Percentiles rank a stretch among this genome's conserved stretches.
Conservation (phyloP, 371 early-diverging fungal species). For the Apophysomyces variabilis region DNA sequence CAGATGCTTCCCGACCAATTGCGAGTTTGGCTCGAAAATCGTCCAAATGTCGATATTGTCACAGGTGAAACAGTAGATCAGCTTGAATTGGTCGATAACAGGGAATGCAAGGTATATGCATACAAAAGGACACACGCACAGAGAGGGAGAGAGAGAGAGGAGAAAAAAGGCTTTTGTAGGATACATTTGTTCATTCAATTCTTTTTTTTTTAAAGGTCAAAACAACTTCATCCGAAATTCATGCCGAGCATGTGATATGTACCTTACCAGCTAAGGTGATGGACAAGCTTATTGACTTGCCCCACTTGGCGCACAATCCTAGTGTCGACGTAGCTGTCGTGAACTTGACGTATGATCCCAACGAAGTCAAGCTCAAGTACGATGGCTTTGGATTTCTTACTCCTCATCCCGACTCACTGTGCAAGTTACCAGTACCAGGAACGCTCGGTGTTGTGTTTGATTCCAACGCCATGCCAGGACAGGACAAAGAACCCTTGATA, state of each 20-base stretch:
- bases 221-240: constrained; percentile 30
- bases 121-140: too few relatives aligned
- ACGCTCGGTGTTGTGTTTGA: constrained; percentile 92
- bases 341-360: constrained; percentile 72
- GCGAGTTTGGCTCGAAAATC: constrained; percentile 42
- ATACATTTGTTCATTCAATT: background rate
- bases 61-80: constrained; percentile 43
- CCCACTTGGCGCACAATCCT: constrained; percentile 62
- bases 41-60: constrained; percentile 60
- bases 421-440: constrained; percentile 47
- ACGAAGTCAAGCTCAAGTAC: constrained; percentile 48
- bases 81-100: constrained; percentile 30
- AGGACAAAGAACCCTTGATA: constrained; percentile 55
- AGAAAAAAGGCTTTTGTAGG: background rate
- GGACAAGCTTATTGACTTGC: constrained; percentile 41
- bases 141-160: too few relatives aligned
- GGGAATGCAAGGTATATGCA: constrained; percentile 38
- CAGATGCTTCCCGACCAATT: constrained; percentile 71
- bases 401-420: constrained; percentile 62
- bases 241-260: constrained; percentile 68
- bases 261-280: constrained; percentile 66
- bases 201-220: constrained; percentile 26
- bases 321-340: constrained; percentile 86
- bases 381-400: constrained; percentile 93
- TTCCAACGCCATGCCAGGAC: constrained; percentile 76